These are phyloP conservation scores for Teunomyces barrocoloradensis DNA, from an alignment of 805 yeast genomes.

Conservation along the genomic window DNA sequence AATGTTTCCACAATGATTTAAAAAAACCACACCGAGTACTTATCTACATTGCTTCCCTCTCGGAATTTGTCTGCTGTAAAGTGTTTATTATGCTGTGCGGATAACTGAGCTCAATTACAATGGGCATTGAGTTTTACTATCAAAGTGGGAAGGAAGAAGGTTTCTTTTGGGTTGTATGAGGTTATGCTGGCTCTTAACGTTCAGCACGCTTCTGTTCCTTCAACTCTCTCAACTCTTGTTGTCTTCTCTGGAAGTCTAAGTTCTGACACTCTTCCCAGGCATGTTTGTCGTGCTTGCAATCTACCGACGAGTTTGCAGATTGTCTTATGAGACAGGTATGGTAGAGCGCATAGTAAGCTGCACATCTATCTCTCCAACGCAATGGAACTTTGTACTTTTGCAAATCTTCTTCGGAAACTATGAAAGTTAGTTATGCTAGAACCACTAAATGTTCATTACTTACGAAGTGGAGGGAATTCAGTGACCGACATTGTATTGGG, in stretches of 20 bases:
- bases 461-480: slow-evolving; percentile 44
- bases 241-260: slow-evolving; percentile 77
- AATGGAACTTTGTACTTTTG: slow-evolving; percentile 75
- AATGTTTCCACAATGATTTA: too few relatives aligned
- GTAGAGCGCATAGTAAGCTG: slow-evolving; percentile 48
- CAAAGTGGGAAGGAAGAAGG: background rate
- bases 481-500: slow-evolving; percentile 30
- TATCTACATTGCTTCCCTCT: background rate
- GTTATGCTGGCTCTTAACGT: background rate
- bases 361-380: slow-evolving; percentile 82
- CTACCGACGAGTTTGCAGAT: slow-evolving; percentile 42
- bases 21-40: too few relatives aligned
- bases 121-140: background rate
- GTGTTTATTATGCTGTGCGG: background rate
- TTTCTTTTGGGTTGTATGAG: background rate
- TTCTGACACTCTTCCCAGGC: slow-evolving; percentile 84
- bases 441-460: slow-evolving; percentile 14
- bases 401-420: slow-evolving; percentile 81
- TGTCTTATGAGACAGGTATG: slow-evolving; percentile 45
- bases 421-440: slow-evolving; percentile 16
- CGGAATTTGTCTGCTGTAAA: background rate
- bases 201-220: slow-evolving; percentile 41
- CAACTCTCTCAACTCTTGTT: slow-evolving; percentile 60
- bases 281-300: slow-evolving; percentile 75
- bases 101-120: background rate